phyloP scores from a whole-genome alignment of 306 rosid species.

The Vicia villosa region DNA sequence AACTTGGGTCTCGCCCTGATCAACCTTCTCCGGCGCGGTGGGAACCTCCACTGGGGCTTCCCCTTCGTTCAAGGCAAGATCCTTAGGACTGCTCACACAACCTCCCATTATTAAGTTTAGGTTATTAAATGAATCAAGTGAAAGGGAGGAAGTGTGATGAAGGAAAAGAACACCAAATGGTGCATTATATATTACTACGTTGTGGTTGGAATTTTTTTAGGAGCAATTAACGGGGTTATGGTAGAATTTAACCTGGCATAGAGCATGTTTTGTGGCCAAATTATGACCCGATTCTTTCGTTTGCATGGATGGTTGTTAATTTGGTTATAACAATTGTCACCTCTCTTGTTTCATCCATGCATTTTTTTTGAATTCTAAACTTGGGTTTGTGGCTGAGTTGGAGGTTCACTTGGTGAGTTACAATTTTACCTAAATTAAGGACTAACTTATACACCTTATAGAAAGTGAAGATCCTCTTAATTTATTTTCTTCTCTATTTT shows the following conservation, averaged over 20 bases:
- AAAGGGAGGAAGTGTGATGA: slow-evolving; percentile 34
- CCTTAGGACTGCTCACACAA: slow-evolving; percentile 79
- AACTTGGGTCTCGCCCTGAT: slow-evolving; percentile 24
- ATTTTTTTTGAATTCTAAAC: neutral
- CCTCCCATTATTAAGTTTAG: slow-evolving; percentile 66
- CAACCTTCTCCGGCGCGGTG: slow-evolving; percentile 35
- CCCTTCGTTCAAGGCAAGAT: slow-evolving; percentile 28
- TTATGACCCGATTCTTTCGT: slow-evolving; percentile 24
- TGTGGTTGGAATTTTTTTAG: slow-evolving; percentile 34
- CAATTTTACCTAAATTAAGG: neutral
- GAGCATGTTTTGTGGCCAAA: slow-evolving; percentile 22
- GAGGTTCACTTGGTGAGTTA: neutral
- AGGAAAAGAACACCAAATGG: neutral
- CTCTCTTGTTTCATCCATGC: neutral
- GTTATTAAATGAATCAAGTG: neutral
- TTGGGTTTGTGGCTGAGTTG: neutral
- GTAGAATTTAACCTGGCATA: neutral
- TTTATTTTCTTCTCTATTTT: too few species aligned
- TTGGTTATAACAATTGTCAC: slow-evolving; percentile 31
- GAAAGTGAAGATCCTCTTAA: too few species aligned
- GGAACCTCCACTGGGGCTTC: slow-evolving; percentile 49
- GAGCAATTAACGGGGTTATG: slow-evolving; percentile 31
- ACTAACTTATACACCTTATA: neutral
- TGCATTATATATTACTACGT: slow-evolving; percentile 26
- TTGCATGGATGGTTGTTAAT: slow-evolving; percentile 15